These are phyloP conservation scores for Primulina tabacum DNA, from an alignment of 257 asterid genomes.

Conservation along the genomic window DNA sequence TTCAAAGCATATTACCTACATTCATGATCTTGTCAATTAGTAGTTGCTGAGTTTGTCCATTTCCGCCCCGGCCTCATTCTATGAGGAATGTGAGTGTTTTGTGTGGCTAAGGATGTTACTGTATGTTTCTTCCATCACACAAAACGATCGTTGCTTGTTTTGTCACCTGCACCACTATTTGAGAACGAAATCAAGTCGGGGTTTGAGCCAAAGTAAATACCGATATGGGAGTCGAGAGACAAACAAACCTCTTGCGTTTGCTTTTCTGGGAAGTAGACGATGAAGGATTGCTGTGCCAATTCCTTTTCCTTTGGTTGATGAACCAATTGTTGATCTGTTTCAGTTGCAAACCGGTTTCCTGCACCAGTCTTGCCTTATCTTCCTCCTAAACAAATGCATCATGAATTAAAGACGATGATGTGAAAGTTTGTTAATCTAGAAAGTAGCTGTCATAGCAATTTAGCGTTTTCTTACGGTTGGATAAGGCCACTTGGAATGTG, in stretches of 20 bases:
- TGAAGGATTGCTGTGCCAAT: conserved; percentile 90
- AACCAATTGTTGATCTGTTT: conserved; percentile 93
- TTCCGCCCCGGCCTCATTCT: conserved; percentile 13
- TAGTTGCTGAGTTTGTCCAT: conserved; percentile 17
- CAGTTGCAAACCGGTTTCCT: conserved; percentile 88
- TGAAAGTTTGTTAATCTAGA: not conserved
- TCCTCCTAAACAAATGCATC: conserved; percentile 54
- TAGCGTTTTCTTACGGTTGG: conserved; percentile 51
- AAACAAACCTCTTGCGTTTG: conserved; percentile 76
- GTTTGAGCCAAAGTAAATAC: not conserved
- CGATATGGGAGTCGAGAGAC: not conserved
- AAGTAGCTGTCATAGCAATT: not conserved
- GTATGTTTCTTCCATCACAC: conserved; percentile 22
- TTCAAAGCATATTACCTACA: conserved; percentile 21
- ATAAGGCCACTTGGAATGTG: conserved; percentile 83
- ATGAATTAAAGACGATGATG: not conserved
- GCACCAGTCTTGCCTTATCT: conserved; percentile 81
- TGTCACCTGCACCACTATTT: conserved; percentile 55
- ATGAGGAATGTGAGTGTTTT: conserved; percentile 10
- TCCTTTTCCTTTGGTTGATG: conserved; percentile 93
- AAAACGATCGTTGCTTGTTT: conserved; percentile 31
- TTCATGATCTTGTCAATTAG: conserved; percentile 5
- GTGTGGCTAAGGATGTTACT: conserved; percentile 4
- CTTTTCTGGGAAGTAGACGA: conserved; percentile 76
- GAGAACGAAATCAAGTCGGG: conserved; percentile 24